phyloP scores from a whole-genome alignment of 805 yeast species.

The Candida boidinii region DNA sequence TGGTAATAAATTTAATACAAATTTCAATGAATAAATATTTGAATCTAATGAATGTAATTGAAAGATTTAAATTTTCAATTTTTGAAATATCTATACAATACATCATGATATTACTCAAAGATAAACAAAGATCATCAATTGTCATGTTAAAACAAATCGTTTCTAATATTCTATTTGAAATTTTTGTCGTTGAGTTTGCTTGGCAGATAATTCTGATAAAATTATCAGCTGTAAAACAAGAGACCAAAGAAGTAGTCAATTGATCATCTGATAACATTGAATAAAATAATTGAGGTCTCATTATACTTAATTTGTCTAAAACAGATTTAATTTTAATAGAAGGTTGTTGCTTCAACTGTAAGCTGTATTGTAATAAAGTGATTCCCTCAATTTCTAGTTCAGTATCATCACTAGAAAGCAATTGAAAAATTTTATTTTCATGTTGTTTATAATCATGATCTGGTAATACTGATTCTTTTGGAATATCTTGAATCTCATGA shows the following conservation, averaged over 20 bases:
- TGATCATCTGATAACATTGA: slow-evolving; percentile 11
- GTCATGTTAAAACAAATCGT: slow-evolving; percentile 9
- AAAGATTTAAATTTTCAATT: slow-evolving; percentile 17
- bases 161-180: slow-evolving; percentile 2
- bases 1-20: slow-evolving; percentile 10
- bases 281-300: slow-evolving; percentile 14
- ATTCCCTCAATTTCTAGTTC: slow-evolving; percentile 13
- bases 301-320: slow-evolving; percentile 15
- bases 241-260: slow-evolving; percentile 7
- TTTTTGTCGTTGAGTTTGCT: slow-evolving; percentile 6
- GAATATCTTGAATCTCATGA: too few species aligned
- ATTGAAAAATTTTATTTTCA: slow-evolving; percentile 14
- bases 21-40: slow-evolving; percentile 13
- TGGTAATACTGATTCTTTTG: slow-evolving; percentile 13
- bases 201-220: slow-evolving; percentile 16
- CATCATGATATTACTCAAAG: slow-evolving; percentile 13
- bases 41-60: slow-evolving; percentile 22
- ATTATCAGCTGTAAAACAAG: slow-evolving; percentile 19
- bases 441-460: too few species aligned
- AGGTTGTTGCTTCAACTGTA: slow-evolving; percentile 5
- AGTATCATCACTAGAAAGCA: slow-evolving; percentile 16
- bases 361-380: slow-evolving; percentile 4
- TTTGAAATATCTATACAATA: slow-evolving; percentile 18
- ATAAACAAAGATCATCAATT: slow-evolving; percentile 15
- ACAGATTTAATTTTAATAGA: slow-evolving; percentile 13